Conservation (phyloP, 108 stramenopile species). For the Mediolabrus comicus region DNA sequence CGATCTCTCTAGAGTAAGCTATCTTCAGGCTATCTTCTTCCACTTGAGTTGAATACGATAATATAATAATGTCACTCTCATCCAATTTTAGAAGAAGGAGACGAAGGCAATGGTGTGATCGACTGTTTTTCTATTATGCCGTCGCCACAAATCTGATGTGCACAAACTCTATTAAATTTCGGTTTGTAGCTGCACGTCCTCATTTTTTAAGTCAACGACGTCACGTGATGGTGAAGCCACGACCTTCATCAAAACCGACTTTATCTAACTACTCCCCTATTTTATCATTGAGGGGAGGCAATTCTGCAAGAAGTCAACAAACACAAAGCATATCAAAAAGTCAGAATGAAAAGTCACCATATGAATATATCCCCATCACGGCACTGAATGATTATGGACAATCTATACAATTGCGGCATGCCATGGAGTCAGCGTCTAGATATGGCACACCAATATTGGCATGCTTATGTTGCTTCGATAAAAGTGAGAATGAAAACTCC, state of each 20-base stretch:
- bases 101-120: too few relatives aligned
- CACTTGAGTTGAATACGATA: too few relatives aligned
- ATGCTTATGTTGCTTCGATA: constrained; percentile 16
- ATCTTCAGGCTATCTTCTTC: too few relatives aligned
- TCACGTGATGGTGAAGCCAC: too few relatives aligned
- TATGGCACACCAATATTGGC: constrained; percentile 50
- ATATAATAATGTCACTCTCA: too few relatives aligned
- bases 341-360: constrained; percentile 13
- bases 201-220: too few relatives aligned
- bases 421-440: constrained; percentile 40
- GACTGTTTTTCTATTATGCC: too few relatives aligned
- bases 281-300: background rate
- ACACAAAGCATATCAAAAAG: background rate
- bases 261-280: background rate
- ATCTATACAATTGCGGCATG: constrained; percentile 60
- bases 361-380: constrained; percentile 52
- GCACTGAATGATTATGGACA: constrained; percentile 64
- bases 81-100: too few relatives aligned
- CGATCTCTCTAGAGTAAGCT: too few relatives aligned
- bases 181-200: too few relatives aligned
- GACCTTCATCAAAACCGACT: background rate
- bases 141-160: too few relatives aligned
- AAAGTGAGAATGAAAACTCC: background rate
- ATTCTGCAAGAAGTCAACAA: background rate
- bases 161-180: too few relatives aligned